Conservation (phyloP, 2,329 filamentous ascomycete species). For the Phialophora verrucosa region DNA sequence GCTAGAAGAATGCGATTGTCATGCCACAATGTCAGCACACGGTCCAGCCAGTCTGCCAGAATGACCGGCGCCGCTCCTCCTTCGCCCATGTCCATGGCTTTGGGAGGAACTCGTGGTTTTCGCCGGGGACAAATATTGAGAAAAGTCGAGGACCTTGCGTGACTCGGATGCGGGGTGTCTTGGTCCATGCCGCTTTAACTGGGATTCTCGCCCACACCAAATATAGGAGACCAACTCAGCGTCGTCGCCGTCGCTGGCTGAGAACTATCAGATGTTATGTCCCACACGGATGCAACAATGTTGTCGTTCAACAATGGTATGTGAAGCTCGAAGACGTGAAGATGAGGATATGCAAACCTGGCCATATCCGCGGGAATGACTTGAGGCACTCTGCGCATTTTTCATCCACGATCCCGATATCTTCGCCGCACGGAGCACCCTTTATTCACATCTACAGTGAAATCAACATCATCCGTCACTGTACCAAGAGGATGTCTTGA, state of each 20-base stretch:
- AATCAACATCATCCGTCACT: too few relatives aligned
- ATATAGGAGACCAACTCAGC: too few relatives aligned
- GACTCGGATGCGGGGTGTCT: neutral
- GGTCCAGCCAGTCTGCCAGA: slow-evolving; percentile 38
- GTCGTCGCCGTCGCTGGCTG: neutral
- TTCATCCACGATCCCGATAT: too few relatives aligned
- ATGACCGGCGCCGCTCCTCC: slow-evolving; percentile 33
- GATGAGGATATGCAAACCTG: neutral
- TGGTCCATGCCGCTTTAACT: neutral
- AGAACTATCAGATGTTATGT: neutral
- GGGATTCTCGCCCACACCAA: too few relatives aligned
- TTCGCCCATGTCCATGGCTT: slow-evolving; percentile 37
- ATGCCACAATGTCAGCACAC: slow-evolving; percentile 36
- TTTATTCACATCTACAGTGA: too few relatives aligned
- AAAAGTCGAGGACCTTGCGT: neutral
- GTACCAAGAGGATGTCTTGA: too few relatives aligned
- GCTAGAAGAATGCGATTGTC: slow-evolving; percentile 31
- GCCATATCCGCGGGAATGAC: too few relatives aligned
- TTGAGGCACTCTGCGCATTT: too few relatives aligned
- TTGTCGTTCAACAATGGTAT: neutral
- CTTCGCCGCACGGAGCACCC: too few relatives aligned
- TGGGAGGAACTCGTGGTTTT: neutral
- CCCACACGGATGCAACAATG: too few relatives aligned
- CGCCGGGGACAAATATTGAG: neutral
- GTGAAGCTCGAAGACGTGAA: neutral